phyloP scores from a whole-genome alignment of 2,329 filamentous ascomycete species.

The Chaetomium olivaceum region DNA sequence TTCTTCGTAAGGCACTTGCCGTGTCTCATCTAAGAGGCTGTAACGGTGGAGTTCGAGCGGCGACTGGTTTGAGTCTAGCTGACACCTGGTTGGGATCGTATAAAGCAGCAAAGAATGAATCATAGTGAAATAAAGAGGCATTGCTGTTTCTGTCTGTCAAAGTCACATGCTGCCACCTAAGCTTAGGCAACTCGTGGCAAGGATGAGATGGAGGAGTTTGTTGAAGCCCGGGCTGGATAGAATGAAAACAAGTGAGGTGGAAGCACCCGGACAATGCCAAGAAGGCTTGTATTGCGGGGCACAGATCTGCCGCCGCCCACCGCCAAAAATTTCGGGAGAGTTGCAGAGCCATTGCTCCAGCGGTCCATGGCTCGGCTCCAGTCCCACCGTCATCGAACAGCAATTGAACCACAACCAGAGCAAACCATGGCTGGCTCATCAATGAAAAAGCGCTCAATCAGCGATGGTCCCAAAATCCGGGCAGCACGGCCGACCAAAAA shows the following conservation, averaged over 20 bases:
- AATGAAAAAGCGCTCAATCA: constrained; percentile 39
- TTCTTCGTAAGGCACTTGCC: background rate
- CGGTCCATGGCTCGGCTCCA: constrained; percentile 4
- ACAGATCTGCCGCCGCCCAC: constrained; percentile 28
- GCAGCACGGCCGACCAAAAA: constrained; percentile 51
- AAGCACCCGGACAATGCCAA: background rate
- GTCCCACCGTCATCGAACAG: constrained; percentile 4
- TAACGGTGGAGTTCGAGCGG: background rate
- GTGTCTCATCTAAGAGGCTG: background rate
- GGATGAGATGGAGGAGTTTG: no score
- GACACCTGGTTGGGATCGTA: no score
- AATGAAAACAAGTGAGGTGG: no score
- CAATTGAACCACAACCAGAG: constrained; percentile 19
- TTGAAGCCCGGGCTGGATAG: no score
- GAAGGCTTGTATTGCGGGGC: background rate
- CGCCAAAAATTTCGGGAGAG: constrained; percentile 36
- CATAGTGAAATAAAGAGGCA: no score
- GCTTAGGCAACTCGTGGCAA: no score
- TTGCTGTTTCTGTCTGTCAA: no score
- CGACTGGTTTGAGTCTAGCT: background rate
- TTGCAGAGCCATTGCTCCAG: constrained; percentile 4
- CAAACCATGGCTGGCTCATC: constrained; percentile 36
- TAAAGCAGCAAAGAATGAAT: no score
- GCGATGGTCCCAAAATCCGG: constrained; percentile 38
- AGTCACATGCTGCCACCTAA: no score